Conservation (phyloP, 805 yeast genomes). For the Candida verbasci region DNA sequence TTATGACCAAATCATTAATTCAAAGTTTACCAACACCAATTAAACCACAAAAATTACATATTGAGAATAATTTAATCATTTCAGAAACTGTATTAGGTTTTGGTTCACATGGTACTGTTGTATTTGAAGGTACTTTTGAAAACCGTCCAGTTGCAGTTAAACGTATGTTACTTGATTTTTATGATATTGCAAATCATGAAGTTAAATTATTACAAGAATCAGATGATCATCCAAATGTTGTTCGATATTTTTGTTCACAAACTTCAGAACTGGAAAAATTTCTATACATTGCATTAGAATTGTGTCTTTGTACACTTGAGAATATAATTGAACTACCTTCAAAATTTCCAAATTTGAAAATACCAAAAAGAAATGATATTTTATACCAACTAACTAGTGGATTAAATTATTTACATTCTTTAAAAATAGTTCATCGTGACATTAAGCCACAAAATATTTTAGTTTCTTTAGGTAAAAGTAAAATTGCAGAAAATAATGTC, state of each 20-base stretch:
- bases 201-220: conserved; percentile 84
- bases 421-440: conserved; percentile 92
- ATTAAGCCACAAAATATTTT: conserved; percentile 91
- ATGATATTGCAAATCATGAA: conserved; percentile 91
- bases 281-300: conserved; percentile 86
- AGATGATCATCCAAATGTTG: conserved; percentile 94
- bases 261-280: conserved; percentile 69
- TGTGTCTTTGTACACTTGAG: conserved; percentile 85
- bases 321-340: conserved; percentile 65
- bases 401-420: conserved; percentile 76
- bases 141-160: conserved; percentile 94
- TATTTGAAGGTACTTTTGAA: conserved; percentile 84
- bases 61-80: conserved; percentile 52
- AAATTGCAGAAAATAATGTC: conserved; percentile 21
- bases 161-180: conserved; percentile 87
- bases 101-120: conserved; percentile 97
- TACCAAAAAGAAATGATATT: conserved; percentile 9
- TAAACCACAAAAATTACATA: conserved; percentile 32
- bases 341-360: conserved; percentile 32
- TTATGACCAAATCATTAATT: conserved; percentile 28
- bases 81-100: conserved; percentile 82
- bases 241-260: conserved; percentile 91
- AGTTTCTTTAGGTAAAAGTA: conserved; percentile 65
- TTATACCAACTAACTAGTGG: conserved; percentile 80
- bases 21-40: conserved; percentile 15